Base-by-base conservation (phyloP, 2,329 filamentous ascomycete species). In the Cladosporium halotolerans region DNA sequence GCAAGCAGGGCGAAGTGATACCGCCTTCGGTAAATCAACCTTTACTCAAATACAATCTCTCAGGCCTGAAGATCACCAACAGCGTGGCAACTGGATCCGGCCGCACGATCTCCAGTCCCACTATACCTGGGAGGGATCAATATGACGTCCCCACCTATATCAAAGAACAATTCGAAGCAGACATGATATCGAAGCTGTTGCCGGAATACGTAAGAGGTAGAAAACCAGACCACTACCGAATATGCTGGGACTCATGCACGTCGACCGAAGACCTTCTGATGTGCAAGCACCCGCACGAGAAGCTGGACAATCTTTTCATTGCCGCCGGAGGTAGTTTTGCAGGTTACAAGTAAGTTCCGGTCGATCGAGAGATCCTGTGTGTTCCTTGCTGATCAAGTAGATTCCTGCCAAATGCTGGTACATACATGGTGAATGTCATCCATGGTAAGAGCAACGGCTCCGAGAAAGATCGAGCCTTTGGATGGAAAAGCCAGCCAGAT, bases 321-420 rank as follows among this genome's bases (percentile, higher is more conserved):
- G 82, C 82, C 0, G 79, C 78, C 0, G 82, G 79, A 10, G 82
- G 83, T 1, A 84, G 80, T 10, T 83, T 84, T 57, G 82, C 85
- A 62, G 77, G 78, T 31, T 84, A 79, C 76, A 85, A 85, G 65
- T 65, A 28, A 38, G 45, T 39, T 19, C 28, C 14, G 8, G 9
- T 13, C 11, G 9, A 10, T 11, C 6, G 10, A 2, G 9, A 34
- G 9, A 19, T 16, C 23, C 5, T 28, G 11, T 9, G 9, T 14
- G 18, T 3, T 33, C 23, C n/a, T 39, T 38, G 36, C 36, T 39
- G 36, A 39, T 11, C 8, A 39, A 39, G n/a, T 14, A 47, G 45
- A 10, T 47, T 87, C 62, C 69, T 85, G 23, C 82, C 82, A 1
- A 78, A 78, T 19, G 78, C 83, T 57, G 82, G 82, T 3, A 76